Evolutionary conservation across 306 rosid genomes (phyloP).

Genomic region (Inga laurina): DNA sequence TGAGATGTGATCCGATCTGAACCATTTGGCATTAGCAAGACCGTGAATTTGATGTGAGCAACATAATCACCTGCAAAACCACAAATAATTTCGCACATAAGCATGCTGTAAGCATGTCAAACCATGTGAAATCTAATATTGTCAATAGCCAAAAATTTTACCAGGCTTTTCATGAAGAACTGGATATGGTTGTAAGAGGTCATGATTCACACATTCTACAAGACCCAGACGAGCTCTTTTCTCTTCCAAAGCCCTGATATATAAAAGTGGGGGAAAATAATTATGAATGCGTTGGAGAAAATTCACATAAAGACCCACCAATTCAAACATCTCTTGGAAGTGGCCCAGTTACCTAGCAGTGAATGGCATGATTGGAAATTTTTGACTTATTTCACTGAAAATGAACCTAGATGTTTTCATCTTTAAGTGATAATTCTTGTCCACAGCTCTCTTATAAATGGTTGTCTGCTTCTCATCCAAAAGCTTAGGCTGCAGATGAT

Average conservation of each 20-base stretch:
- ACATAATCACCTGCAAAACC: constrained; percentile 77
- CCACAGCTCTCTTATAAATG: constrained; percentile 95
- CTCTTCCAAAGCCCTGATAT: constrained; percentile 90
- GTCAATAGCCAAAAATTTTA: constrained; percentile 10
- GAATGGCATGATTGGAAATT: constrained; percentile 95
- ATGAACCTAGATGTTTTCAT: constrained; percentile 98
- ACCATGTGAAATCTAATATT: background rate
- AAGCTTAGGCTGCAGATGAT: constrained; percentile 72
- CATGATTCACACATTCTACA: constrained; percentile 88
- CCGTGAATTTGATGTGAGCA: constrained; percentile 92
- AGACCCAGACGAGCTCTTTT: constrained; percentile 88
- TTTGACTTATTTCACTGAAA: constrained; percentile 94
- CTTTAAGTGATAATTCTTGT: constrained; percentile 88
- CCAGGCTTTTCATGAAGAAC: constrained; percentile 96
- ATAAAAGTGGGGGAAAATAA: background rate
- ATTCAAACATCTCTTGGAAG: background rate
- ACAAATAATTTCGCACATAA: background rate
- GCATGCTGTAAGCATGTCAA: background rate
- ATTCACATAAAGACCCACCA: background rate
- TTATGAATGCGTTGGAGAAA: background rate
- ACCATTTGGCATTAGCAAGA: constrained; percentile 92
- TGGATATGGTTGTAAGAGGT: constrained; percentile 93
- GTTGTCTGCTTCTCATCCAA: constrained; percentile 99
- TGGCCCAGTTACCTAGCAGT: constrained; percentile 63
- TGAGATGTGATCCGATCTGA: constrained; percentile 82